Evolutionary conservation across 176 grass and related monocot species (phyloP).

Genomic region (Musa acuminata): DNA sequence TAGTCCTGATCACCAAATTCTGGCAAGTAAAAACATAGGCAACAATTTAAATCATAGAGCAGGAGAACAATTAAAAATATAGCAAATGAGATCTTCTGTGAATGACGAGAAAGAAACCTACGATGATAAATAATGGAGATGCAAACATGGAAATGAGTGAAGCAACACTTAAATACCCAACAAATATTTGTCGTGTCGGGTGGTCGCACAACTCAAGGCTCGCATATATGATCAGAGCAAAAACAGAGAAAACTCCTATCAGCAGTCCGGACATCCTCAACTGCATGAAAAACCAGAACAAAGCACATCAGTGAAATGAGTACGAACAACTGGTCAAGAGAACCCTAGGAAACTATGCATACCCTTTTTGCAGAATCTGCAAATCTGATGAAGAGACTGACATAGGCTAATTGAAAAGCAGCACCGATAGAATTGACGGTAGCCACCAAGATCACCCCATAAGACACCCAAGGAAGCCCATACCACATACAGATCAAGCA

Average conservation of each 20-base stretch:
- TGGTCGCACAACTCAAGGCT: slow-evolving; percentile 63
- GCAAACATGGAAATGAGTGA: slow-evolving; percentile 96
- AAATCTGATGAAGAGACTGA: slow-evolving; percentile 52
- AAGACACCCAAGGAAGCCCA: slow-evolving; percentile 74
- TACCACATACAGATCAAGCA: slow-evolving; percentile 98
- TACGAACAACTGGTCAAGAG: background rate
- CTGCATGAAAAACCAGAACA: slow-evolving; percentile 31
- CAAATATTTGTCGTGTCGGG: slow-evolving; percentile 38
- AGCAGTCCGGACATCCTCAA: slow-evolving; percentile 60
- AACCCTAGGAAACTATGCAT: background rate
- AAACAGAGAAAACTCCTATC: slow-evolving; percentile 31
- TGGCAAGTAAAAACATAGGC: slow-evolving; percentile 11
- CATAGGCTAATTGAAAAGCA: slow-evolving; percentile 73
- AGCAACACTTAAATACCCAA: slow-evolving; percentile 81
- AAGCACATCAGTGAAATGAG: background rate
- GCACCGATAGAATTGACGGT: slow-evolving; percentile 86
- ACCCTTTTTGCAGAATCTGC: slow-evolving; percentile 55
- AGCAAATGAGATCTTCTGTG: background rate
- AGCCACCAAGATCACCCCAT: slow-evolving; percentile 64
- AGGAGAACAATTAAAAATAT: background rate
- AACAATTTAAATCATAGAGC: background rate
- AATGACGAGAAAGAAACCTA: slow-evolving; percentile 14
- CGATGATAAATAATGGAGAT: slow-evolving; percentile 80
- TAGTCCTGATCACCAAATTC: slow-evolving; percentile 86
- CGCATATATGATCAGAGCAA: slow-evolving; percentile 43